Conservation (phyloP, 768 basidiomycete species). For the Suillus fuscotomentosus region DNA sequence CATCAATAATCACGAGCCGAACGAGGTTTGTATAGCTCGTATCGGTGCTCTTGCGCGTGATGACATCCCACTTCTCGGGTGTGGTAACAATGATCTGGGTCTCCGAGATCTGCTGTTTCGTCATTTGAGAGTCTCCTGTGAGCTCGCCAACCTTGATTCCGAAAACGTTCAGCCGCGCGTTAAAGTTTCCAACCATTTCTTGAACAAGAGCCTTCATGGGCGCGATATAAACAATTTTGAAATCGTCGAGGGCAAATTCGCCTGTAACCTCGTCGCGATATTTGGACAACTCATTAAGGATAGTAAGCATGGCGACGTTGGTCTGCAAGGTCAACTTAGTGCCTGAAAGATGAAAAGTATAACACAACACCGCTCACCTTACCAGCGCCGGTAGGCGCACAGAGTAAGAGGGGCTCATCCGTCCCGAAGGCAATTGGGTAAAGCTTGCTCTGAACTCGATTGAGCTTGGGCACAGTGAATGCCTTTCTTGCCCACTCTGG, state of each 20-base stretch:
- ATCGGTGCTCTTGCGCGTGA: constrained; percentile 96
- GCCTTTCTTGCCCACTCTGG: constrained; percentile 88
- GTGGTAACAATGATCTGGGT: constrained; percentile 99
- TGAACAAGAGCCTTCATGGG: constrained; percentile 99
- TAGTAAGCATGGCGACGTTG: constrained; percentile 95
- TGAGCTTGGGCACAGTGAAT: constrained; percentile 79
- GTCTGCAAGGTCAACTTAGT: constrained; percentile 53
- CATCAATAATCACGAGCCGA: constrained; percentile 94
- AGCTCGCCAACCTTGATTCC: constrained; percentile 91
- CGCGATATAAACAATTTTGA: constrained; percentile 97
- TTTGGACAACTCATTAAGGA: constrained; percentile 88
- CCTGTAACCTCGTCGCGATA: constrained; percentile 83
- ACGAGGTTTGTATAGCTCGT: constrained; percentile 97
- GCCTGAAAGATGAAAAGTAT: background rate
- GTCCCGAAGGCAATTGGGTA: constrained; percentile 93
- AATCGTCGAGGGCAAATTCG: constrained; percentile 77
- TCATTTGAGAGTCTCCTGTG: constrained; percentile 97
- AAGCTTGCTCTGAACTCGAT: constrained; percentile 90
- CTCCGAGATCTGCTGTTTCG: constrained; percentile 94
- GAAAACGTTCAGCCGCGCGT: constrained; percentile 62
- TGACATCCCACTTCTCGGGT: constrained; percentile 99
- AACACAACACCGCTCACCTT: constrained; percentile 59
- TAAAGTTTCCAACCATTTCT: constrained; percentile 97
- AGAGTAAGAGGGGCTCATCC: constrained; percentile 92
- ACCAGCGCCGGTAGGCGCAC: constrained; percentile 97